Conservation (phyloP, 352 stramenopile genomes). For the Globisporangium cystogenes region DNA sequence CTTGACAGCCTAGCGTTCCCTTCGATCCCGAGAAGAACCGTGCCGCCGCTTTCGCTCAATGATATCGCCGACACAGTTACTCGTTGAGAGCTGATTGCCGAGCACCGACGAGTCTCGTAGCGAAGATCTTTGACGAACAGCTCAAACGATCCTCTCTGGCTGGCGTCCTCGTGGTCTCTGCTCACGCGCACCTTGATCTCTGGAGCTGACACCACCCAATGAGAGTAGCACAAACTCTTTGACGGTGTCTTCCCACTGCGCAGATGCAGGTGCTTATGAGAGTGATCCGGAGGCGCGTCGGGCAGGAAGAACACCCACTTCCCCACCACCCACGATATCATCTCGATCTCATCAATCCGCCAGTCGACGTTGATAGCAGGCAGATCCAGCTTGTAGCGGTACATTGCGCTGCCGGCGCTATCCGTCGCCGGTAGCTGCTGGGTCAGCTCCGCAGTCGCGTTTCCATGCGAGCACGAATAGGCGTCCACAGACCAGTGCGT, state of each 20-base stretch:
- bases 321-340: constrained; percentile 54
- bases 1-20: constrained; percentile 30
- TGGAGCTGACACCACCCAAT: constrained; percentile 19
- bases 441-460: background rate
- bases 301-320: constrained; percentile 81
- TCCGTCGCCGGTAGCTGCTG: background rate
- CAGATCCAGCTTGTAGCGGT: constrained; percentile 51
- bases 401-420: constrained; percentile 52
- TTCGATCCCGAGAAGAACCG: constrained; percentile 24
- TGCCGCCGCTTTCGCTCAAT: constrained; percentile 24
- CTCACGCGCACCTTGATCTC: constrained; percentile 26
- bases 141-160: constrained; percentile 12
- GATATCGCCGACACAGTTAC: constrained; percentile 19
- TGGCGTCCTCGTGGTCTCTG: constrained; percentile 16
- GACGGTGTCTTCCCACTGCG: constrained; percentile 14
- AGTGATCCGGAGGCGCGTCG: constrained; percentile 16
- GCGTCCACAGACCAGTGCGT: constrained; percentile 36
- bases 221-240: constrained; percentile 27
- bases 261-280: constrained; percentile 25
- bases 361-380: constrained; percentile 44
- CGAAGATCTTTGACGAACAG: constrained; percentile 27
- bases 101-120: constrained; percentile 29
- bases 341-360: constrained; percentile 53
- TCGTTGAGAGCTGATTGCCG: constrained; percentile 21
- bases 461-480: constrained; percentile 37